Percentiles rank a stretch among this genome's conserved stretches.
Conservation (phyloP, 2,329 filamentous ascomycete genomes). For the Penicillium crustosum region DNA sequence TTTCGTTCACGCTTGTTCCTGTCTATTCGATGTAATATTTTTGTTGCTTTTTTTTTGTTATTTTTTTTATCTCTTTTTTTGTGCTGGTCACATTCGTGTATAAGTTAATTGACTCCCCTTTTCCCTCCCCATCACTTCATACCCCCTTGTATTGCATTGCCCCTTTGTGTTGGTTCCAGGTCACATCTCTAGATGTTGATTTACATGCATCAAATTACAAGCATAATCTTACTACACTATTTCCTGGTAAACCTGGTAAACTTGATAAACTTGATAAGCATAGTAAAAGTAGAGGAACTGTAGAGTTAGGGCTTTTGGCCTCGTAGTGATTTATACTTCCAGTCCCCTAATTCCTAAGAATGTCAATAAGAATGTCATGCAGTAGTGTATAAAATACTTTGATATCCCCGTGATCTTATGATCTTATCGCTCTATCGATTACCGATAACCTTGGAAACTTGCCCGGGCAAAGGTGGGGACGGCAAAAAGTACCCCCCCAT, state of each 20-base stretch:
- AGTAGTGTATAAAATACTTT: not conserved
- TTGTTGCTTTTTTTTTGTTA: slow-evolving; percentile 16
- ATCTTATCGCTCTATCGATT: slow-evolving; percentile 5
- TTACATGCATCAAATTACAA: slow-evolving; percentile 22
- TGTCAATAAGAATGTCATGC: not conserved
- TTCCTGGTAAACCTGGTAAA: not conserved
- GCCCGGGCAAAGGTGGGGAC: slow-evolving; percentile 8
- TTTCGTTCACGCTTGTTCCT: slow-evolving; percentile 25
- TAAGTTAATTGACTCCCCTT: slow-evolving; percentile 34
- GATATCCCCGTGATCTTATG: not conserved
- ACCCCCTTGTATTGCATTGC: slow-evolving; percentile 36
- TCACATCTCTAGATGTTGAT: slow-evolving; percentile 19
- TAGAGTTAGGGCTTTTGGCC: not conserved
- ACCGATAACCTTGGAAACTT: slow-evolving; percentile 4
- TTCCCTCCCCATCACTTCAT: slow-evolving; percentile 34
- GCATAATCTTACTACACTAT: slow-evolving; percentile 11
- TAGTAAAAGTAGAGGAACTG: not conserved
- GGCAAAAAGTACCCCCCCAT: slow-evolving; percentile 9
- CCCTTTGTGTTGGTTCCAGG: slow-evolving; percentile 26
- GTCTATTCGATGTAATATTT: slow-evolving; percentile 38
- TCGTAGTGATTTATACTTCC: not conserved
- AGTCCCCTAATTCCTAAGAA: not conserved
- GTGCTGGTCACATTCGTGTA: slow-evolving; percentile 46
- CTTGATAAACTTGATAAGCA: not conserved
- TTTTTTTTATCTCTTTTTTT: slow-evolving; percentile 18